These are phyloP conservation scores for Pythium coloratum DNA, from an alignment of 352 stramenopile genomes.

Conservation along the genomic window DNA sequence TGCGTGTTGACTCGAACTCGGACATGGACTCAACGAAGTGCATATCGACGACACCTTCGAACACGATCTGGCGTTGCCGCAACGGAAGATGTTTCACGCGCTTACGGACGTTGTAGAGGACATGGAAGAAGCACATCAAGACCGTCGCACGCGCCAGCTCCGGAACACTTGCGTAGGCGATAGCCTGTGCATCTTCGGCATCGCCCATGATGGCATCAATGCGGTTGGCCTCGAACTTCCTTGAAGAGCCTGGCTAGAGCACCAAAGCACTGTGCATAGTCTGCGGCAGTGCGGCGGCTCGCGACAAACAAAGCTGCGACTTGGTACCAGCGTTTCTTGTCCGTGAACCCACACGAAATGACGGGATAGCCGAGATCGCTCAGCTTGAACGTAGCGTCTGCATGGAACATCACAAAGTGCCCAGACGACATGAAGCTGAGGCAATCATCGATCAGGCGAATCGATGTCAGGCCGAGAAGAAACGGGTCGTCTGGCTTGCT, in stretches of 20 bases:
- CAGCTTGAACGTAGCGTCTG: constrained; percentile 9
- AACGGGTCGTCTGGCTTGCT: constrained; percentile 1
- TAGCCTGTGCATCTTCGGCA: constrained; percentile 9
- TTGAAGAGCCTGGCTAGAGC: constrained; percentile 2
- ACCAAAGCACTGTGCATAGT: constrained; percentile 4
- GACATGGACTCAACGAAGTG: constrained; percentile 3
- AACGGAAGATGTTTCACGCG: neutral
- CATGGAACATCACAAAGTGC: constrained; percentile 1
- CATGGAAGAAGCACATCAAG: constrained; percentile 16
- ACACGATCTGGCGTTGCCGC: neutral
- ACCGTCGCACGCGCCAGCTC: neutral
- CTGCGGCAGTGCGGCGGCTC: neutral
- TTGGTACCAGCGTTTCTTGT: constrained; percentile 1
- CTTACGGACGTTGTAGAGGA: constrained; percentile 11
- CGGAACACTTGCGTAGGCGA: neutral
- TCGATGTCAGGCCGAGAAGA: neutral
- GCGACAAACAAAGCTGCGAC: constrained; percentile 7
- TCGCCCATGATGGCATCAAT: constrained; percentile 4
- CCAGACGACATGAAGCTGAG: neutral
- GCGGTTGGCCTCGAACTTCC: neutral
- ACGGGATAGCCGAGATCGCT: constrained; percentile 2
- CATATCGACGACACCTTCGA: constrained; percentile 8
- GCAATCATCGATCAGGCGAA: neutral
- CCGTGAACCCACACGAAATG: constrained; percentile 4
- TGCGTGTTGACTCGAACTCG: neutral